Evolutionary conservation across 2,329 filamentous ascomycete genomes (phyloP), one percentile per base, ranked within the genome.

Genomic region (Aspergillus amoenus): DNA sequence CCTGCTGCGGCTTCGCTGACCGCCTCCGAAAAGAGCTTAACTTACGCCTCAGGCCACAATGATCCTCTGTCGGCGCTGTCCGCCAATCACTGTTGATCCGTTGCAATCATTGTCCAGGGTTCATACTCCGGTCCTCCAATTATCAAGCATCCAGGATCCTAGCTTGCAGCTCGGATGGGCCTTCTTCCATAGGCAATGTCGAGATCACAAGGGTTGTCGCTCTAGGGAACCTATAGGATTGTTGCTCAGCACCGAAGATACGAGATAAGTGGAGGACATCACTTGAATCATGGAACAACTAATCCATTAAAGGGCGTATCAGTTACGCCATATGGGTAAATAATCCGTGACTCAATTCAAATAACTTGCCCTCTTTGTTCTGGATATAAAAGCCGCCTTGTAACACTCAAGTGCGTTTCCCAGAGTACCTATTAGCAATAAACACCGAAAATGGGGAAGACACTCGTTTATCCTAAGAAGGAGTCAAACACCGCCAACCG

Each of bases 401-500:
- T 7, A 15, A 8, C 21, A 30, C 7, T 12, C 13, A 22, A 21
- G 43, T 7, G 5, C 15, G 11, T 9, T 24, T 22, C 22, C 43
- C 39, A 21, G 12, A 17, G 8, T 32, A 27, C 37, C 4, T 39
- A 22, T 5, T 34, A 11, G 6, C 27, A 45, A 40, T 32, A 18
- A 27, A 4, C 13, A 9, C n/a, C 30, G n/a, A 59, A 37, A 41
- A 79, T 79, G 77, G 76, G 74, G 27, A 69, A 71, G 52, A 76
- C 70, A 39, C 67, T 80, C 17, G 73, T 73, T 24, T 90, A 90
- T 62, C 86, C 87, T 46, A 88, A 85, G 67, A 79, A 82, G 65
- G 74, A 80, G 27, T 79, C 80, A 64, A 89, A 86, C 73, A 88
- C 84, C 24, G 82, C 90, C 61, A 89, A 89, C 64, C 82, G 88